Conservation (phyloP, 768 basidiomycete species). For the Royoungia palumana region DNA sequence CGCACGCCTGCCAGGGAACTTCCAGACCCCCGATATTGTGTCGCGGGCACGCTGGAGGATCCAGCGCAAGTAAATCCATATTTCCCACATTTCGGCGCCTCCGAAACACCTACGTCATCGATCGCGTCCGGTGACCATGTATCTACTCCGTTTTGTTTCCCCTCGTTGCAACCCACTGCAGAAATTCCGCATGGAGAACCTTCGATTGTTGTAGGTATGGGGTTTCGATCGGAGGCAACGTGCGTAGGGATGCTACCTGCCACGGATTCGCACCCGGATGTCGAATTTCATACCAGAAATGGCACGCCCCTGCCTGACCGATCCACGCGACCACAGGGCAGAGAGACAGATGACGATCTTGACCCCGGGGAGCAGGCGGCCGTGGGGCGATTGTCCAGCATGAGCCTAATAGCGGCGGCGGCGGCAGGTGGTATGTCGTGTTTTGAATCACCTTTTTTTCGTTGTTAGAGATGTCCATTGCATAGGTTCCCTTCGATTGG, state of each 20-base stretch:
- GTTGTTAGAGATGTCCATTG: constrained; percentile 6
- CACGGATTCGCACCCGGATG: constrained; percentile 5
- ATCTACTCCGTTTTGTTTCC: constrained; percentile 9
- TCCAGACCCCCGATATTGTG: constrained; percentile 15
- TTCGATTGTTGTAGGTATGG: constrained; percentile 9
- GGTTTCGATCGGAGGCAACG: constrained; percentile 17
- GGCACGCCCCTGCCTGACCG: constrained; percentile 18
- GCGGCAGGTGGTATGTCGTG: constrained; percentile 65
- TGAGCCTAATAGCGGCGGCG: constrained; percentile 90
- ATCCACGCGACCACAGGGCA: constrained; percentile 12
- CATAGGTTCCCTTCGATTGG: constrained; percentile 52
- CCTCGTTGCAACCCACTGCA: constrained; percentile 15
- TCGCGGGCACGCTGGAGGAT: constrained; percentile 10
- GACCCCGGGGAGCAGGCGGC: constrained; percentile 66
- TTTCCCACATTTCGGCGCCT: constrained; percentile 43
- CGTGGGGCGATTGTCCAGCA: constrained; percentile 82
- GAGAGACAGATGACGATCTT: constrained; percentile 38
- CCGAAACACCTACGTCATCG: constrained; percentile 26
- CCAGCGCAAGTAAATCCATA: constrained; percentile 44
- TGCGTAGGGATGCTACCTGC: constrained; percentile 3
- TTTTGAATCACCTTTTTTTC: constrained; percentile 2
- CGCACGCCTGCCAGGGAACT: constrained; percentile 31
- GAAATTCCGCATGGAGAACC: constrained; percentile 15
- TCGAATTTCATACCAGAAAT: constrained; percentile 8
- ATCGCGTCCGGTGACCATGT: constrained; percentile 16